Evolutionary conservation across 805 yeast species (phyloP), one percentile per base, ranked within the genome.

Genomic region (Metschnikowia gelsemii): DNA sequence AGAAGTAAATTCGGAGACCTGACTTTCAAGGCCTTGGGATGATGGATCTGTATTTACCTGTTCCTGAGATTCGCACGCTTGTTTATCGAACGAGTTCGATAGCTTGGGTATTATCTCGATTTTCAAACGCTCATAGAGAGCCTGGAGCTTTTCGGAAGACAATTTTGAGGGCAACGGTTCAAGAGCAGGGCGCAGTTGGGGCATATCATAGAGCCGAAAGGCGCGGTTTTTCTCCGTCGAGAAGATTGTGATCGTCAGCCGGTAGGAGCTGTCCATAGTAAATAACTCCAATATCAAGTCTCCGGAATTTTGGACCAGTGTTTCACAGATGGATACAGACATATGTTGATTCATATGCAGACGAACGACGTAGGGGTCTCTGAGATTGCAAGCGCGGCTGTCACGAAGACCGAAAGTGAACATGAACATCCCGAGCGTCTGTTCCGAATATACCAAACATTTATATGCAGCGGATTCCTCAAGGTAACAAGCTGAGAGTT

Each of bases 381-480:
- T 59, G 6, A 63, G 40, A 4, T 71, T 62, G 22, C 55, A 58
- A 0, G 78, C 76, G 9, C 59, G 44, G 0, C 61, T 67, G 18
- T 59, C 56, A 9, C 48, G 56, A 16, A 54, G 24, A 8, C 64
- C 65, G 46, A 73, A 68, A 19, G 66, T 64, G 42, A 54, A 65
- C 3, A 67, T 52, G 2, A 67, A 27, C 2, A 60, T 45, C 3
- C 61, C 39, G 1, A 75, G 72, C 7, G 56, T 50, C 5, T 57
- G 22, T 19, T 57, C 57, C 1, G 73, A 67, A 41, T 57, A 60
- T 1, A 68, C 59, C n/a, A 44, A 24, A 32, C 52, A 50, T 16
- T 38, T 12, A 22, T 38, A 48, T 14, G 37, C 27, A 3, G 27
- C 32, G 43, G 45, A 44, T 34, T 50, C 51, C 9, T 50, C 52